A percentile compares a stretch with the other conserved stretches of the same genome.
Conservation (phyloP, 345 rosid genomes). For the Murraya paniculata region DNA sequence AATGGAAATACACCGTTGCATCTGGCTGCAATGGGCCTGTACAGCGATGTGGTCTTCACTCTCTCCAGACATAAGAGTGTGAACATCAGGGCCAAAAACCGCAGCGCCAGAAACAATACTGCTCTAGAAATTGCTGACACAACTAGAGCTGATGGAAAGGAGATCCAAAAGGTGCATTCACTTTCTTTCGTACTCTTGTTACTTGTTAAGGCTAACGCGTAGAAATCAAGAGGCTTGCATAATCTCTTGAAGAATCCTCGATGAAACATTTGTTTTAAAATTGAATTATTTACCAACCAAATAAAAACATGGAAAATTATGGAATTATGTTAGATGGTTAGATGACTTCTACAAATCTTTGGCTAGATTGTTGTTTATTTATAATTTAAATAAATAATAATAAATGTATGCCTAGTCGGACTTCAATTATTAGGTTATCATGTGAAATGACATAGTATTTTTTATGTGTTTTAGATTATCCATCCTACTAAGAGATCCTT, state of each 20-base stretch:
- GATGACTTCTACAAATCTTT: too few species aligned
- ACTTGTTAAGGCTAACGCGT: background rate
- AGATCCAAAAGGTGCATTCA: background rate
- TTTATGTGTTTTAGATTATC: too few species aligned
- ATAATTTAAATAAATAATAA: too few species aligned
- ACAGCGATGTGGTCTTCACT: background rate
- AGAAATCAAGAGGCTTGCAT: background rate
- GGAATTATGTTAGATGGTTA: too few species aligned
- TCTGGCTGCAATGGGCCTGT: background rate
- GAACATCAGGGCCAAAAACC: background rate
- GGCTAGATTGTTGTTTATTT: too few species aligned
- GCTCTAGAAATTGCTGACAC: background rate
- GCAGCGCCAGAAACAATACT: background rate
- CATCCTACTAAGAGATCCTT: too few species aligned
- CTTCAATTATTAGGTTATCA: too few species aligned
- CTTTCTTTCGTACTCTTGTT: background rate
- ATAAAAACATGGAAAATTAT: background rate
- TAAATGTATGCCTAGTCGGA: too few species aligned
- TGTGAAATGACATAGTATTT: too few species aligned
- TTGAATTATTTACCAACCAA: background rate
- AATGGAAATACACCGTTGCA: background rate
- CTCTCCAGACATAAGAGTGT: background rate
- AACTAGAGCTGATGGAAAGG: background rate
- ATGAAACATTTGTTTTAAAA: background rate
- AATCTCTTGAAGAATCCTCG: too few species aligned